Evolutionary conservation across 2,329 filamentous ascomycete genomes (phyloP).

Genomic region (Truncatella angustata): DNA sequence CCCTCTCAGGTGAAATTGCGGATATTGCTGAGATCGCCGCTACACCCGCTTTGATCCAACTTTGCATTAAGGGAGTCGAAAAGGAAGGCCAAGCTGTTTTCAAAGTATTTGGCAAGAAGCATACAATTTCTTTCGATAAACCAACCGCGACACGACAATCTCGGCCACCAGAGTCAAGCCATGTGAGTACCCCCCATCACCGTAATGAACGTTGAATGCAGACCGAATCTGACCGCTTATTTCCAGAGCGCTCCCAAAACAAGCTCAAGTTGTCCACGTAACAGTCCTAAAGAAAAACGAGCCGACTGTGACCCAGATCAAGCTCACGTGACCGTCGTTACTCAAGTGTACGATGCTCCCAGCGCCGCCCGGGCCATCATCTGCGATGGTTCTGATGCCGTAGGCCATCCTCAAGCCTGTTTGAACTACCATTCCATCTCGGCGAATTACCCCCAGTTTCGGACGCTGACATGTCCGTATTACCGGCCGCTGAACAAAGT

Average conservation of each 20-base stretch:
- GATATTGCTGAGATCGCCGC: constrained; percentile 11
- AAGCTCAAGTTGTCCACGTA: neutral
- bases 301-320: neutral
- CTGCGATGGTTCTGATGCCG: neutral
- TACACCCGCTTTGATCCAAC: constrained; percentile 23
- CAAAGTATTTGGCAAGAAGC: constrained; percentile 9
- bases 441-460: neutral
- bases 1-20: constrained; percentile 17
- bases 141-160: neutral
- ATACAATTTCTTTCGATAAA: constrained; percentile 1
- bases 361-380: neutral
- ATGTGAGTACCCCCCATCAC: neutral
- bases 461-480: neutral
- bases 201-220: too few relatives aligned
- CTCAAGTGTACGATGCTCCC: neutral
- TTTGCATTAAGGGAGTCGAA: constrained; percentile 30
- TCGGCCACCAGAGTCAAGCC: neutral
- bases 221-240: neutral
- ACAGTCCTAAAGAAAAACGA: neutral
- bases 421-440: constrained; percentile 5
- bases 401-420: neutral
- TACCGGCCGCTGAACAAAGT: neutral
- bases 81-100: constrained; percentile 27
- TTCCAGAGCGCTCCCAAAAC: neutral
- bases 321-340: neutral